Percentiles rank a stretch among this genome's conserved stretches.
phyloP scores from a whole-genome alignment of 352 stramenopile species.

The Phytophthora sp. region DNA sequence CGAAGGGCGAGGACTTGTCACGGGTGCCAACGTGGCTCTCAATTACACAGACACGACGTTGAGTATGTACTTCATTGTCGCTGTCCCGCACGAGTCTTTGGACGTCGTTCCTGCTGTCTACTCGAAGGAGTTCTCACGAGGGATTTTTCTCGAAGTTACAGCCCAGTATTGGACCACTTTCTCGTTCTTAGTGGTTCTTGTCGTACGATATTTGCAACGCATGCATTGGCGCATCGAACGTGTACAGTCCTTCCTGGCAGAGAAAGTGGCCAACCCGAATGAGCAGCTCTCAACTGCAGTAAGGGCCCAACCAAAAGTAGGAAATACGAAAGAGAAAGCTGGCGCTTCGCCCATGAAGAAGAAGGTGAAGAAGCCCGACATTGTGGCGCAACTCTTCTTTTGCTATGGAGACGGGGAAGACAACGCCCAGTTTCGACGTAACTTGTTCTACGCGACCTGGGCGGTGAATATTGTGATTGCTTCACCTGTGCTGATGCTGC shows the following conservation, averaged over 20 bases:
- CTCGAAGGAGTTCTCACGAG: slow-evolving; percentile 82
- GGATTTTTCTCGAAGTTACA: slow-evolving; percentile 60
- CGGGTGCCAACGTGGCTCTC: slow-evolving; percentile 60
- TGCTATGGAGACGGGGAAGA: slow-evolving; percentile 69
- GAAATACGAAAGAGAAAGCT: slow-evolving; percentile 35
- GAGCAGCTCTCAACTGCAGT: slow-evolving; percentile 16
- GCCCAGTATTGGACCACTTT: slow-evolving; percentile 63
- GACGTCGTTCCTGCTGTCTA: slow-evolving; percentile 63
- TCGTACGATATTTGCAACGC: slow-evolving; percentile 60
- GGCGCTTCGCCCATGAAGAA: background rate
- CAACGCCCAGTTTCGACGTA: slow-evolving; percentile 75
- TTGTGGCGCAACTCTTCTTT: slow-evolving; percentile 81
- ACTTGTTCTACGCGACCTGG: slow-evolving; percentile 76
- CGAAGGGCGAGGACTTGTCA: slow-evolving; percentile 59
- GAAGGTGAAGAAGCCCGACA: slow-evolving; percentile 48
- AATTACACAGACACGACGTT: slow-evolving; percentile 66
- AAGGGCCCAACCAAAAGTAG: slow-evolving; percentile 6
- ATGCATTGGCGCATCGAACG: slow-evolving; percentile 87
- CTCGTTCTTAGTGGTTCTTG: slow-evolving; percentile 50
- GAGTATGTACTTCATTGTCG: slow-evolving; percentile 88
- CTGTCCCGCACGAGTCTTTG: slow-evolving; percentile 62
- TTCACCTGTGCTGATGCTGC: slow-evolving; percentile 62
- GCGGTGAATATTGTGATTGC: slow-evolving; percentile 62
- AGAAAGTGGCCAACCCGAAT: slow-evolving; percentile 52
- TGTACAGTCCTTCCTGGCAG: slow-evolving; percentile 75